Percentiles rank a stretch among this genome's conserved stretches.
These are phyloP conservation scores for Lathyrus aphaca DNA, from an alignment of 306 rosid species.

Conservation along the genomic window DNA sequence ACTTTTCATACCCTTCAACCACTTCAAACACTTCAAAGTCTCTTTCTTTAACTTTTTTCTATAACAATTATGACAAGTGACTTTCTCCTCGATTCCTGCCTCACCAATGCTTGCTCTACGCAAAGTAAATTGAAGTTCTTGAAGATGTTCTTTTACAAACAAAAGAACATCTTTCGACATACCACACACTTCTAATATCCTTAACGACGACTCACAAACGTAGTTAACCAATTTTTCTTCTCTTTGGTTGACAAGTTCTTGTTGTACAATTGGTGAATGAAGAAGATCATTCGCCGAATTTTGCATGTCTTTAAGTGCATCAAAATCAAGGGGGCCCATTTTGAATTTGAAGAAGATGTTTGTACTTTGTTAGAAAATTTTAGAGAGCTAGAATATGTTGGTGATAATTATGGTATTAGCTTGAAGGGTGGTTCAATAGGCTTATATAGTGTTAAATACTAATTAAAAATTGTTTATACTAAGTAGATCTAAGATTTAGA, in stretches of 20 bases:
- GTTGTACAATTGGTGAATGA: constrained; percentile 55
- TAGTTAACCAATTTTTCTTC: constrained; percentile 61
- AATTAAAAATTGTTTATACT: background rate
- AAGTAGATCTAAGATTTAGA: constrained; percentile 48
- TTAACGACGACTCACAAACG: constrained; percentile 58
- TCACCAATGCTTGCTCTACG: constrained; percentile 47
- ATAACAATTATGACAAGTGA: constrained; percentile 45
- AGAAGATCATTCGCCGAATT: constrained; percentile 60
- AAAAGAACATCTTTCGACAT: constrained; percentile 60
- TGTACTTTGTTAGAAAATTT: background rate
- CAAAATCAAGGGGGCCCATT: constrained; percentile 57
- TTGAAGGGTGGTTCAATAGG: constrained; percentile 19
- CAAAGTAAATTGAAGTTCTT: constrained; percentile 57
- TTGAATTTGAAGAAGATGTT: background rate
- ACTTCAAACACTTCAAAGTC: constrained; percentile 57
- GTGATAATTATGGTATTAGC: constrained; percentile 18
- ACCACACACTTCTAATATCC: constrained; percentile 61
- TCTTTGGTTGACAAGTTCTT: constrained; percentile 39
- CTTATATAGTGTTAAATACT: constrained; percentile 13
- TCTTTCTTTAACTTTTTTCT: constrained; percentile 64
- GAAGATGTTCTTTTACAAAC: constrained; percentile 60
- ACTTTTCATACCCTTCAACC: constrained; percentile 50
- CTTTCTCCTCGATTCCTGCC: constrained; percentile 38
- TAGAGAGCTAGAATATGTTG: background rate
- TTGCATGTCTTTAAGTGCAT: constrained; percentile 58